These are phyloP conservation scores for Taphrina populina DNA, from an alignment of 1,139 yeast species.

Conservation along the genomic window DNA sequence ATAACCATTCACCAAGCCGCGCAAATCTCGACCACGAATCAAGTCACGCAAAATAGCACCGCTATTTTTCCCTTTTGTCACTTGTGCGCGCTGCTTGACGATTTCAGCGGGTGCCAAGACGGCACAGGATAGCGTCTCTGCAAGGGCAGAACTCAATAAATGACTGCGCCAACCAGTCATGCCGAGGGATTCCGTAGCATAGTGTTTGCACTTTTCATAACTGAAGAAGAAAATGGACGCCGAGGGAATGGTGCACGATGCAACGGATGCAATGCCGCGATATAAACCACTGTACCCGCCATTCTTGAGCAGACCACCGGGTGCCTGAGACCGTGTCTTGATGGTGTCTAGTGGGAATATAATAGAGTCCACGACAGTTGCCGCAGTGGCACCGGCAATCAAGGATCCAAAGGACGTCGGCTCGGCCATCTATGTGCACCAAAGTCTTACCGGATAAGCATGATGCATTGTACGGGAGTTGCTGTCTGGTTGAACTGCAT, in stretches of 20 bases:
- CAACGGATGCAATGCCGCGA: conserved; percentile 87
- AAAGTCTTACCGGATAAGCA: too few relatives aligned
- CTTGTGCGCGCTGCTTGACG: conserved; percentile 90
- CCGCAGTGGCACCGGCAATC: conserved; percentile 79
- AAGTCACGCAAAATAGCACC: conserved; percentile 62
- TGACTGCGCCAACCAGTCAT: conserved; percentile 23
- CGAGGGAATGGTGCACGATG: conserved; percentile 87
- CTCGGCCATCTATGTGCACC: too few relatives aligned
- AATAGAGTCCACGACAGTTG: conserved; percentile 88
- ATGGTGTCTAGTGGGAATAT: conserved; percentile 95
- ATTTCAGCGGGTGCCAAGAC: conserved; percentile 97
- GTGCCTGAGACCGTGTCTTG: conserved; percentile 90
- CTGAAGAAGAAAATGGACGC: conserved; percentile 33
- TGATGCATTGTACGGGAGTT: too few relatives aligned
- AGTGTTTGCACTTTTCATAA: conserved; percentile 30
- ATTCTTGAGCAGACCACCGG: conserved; percentile 85
- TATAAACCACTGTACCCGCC: conserved; percentile 94
- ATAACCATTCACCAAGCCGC: conserved; percentile 93
- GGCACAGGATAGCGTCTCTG: conserved; percentile 55
- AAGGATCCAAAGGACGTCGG: conserved; percentile 22
- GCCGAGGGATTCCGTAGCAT: background rate
- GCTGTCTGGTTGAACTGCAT: too few relatives aligned
- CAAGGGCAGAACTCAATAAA: conserved; percentile 21
- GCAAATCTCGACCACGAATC: conserved; percentile 48
- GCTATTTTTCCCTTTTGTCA: conserved; percentile 58